Evolutionary conservation across 1,284 basidiomycete species (phyloP), one percentile per base, ranked within the genome.

Genomic region (Fomitopsis betulina): DNA sequence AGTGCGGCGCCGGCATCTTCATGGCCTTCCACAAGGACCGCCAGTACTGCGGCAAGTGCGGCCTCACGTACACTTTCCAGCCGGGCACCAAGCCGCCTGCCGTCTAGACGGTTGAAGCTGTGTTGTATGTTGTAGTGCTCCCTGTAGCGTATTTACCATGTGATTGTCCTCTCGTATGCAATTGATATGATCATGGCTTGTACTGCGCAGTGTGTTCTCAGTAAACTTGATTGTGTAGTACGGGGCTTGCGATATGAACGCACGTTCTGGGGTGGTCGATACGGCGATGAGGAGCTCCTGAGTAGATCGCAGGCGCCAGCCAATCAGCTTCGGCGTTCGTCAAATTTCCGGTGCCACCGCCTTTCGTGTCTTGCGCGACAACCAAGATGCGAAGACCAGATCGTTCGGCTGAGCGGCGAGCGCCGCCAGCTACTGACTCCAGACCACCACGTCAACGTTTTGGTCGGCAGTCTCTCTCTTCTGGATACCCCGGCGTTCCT

Each of bases 1-100:
- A 91, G 74, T 98, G 95, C 72, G 95, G 95, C 78, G 94, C 95
- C 68, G 94, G 93, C 79, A 87, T 96, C 81, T 96, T 97, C 80
- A 94, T 96, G 93, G 92, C 93, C 63, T 93, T 93, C 87, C 94
- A 96, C 84, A 84, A 90, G 70, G 92, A 96, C 78, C 89, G 94
- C 68, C 94, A 96, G 79, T 94, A 94, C 78, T 96, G 94, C 75
- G 94, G 94, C 78, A 95, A 94, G 81, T 96, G 93, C 67, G 91
- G 90, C 59, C 76, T 94, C 75, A 94, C 93, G 63, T 95, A 94
- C 85, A 89, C 89, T 61, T 94, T 95, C 81, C 83, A 86, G 66
- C 85, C 89, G 54, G 90, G 87, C 64, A 83, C 81, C 74, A 89
- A 89, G 75, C 87, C 87, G 52, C 87, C 87, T 53, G 79, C 79